Evolutionary conservation across 2,329 filamentous ascomycete genomes (phyloP).

Genomic region (Lachnellula willkommii): DNA sequence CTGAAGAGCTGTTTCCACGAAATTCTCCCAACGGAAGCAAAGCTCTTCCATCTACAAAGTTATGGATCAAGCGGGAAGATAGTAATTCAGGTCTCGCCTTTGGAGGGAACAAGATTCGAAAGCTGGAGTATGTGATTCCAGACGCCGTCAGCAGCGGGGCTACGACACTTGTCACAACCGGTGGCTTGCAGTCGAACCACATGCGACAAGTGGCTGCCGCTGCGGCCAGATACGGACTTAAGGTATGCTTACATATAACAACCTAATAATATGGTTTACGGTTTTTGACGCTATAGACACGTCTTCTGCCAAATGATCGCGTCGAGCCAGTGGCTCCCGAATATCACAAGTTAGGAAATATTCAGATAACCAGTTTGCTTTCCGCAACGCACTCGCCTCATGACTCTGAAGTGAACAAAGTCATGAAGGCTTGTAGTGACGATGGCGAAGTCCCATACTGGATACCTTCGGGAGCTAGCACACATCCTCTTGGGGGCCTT

Average conservation of each 20-base stretch:
- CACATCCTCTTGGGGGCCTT: conserved; percentile 1
- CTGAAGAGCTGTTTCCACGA: not conserved
- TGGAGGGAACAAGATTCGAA: conserved; percentile 5
- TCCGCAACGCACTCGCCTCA: not conserved
- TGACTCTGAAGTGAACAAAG: not conserved
- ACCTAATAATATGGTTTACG: not conserved
- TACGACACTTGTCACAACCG: conserved; percentile 1
- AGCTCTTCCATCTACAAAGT: not conserved
- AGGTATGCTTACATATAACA: not conserved
- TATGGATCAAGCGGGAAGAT: conserved; percentile 4
- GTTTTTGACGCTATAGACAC: not conserved
- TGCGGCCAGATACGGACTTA: not conserved
- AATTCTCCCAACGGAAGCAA: not conserved
- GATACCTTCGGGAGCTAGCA: conserved; percentile 1
- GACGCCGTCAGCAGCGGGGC: not conserved
- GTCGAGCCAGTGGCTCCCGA: not conserved
- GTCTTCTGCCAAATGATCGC: not conserved
- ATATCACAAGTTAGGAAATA: not conserved
- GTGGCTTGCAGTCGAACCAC: conserved; percentile 4
- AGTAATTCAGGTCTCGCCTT: conserved; percentile 2
- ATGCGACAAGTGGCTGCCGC: conserved; percentile 3
- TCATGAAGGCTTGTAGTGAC: not conserved
- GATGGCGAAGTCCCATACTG: conserved; percentile 1
- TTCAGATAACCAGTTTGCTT: not conserved
- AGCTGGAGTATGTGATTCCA: conserved; percentile 1